Percentiles rank a stretch among this genome's conserved stretches.
phyloP scores from a whole-genome alignment of 305 asterid species.

The Rubia tinctorum region DNA sequence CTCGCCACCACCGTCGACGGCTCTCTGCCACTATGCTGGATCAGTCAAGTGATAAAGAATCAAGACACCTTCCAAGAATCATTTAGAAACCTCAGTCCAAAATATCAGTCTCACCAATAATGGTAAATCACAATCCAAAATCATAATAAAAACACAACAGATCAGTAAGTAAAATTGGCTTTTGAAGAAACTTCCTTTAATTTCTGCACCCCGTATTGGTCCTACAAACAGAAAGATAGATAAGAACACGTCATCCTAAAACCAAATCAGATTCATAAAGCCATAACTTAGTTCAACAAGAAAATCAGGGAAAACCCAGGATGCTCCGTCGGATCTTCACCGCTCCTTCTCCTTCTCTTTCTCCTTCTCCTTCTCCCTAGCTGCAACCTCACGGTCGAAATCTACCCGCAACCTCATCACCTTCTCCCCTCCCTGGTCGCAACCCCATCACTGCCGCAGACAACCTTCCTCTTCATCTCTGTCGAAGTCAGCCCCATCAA shows the following conservation, averaged over 20 bases:
- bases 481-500: no score
- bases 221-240: conserved; percentile 38
- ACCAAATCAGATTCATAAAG: not conserved
- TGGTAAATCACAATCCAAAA: not conserved
- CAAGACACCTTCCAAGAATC: no score
- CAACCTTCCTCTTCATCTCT: no score
- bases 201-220: conserved; percentile 54
- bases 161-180: conserved; percentile 78
- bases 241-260: not conserved
- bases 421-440: no score
- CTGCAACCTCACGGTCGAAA: no score
- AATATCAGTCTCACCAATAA: not conserved
- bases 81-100: conserved; percentile 15
- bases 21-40: no score
- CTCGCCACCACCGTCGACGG: no score
- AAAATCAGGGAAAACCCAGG: conserved; percentile 93
- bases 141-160: conserved; percentile 2
- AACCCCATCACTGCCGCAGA: no score
- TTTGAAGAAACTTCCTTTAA: conserved; percentile 59
- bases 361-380: no score
- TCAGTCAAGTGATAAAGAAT: no score
- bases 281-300: conserved; percentile 49
- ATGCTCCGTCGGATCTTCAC: not conserved
- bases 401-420: no score
- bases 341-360: no score